Percentiles rank a stretch among this genome's conserved stretches.
These are phyloP conservation scores for Actinomortierella ambigua DNA, from an alignment of 371 early-diverging fungal genomes.

Conservation along the genomic window DNA sequence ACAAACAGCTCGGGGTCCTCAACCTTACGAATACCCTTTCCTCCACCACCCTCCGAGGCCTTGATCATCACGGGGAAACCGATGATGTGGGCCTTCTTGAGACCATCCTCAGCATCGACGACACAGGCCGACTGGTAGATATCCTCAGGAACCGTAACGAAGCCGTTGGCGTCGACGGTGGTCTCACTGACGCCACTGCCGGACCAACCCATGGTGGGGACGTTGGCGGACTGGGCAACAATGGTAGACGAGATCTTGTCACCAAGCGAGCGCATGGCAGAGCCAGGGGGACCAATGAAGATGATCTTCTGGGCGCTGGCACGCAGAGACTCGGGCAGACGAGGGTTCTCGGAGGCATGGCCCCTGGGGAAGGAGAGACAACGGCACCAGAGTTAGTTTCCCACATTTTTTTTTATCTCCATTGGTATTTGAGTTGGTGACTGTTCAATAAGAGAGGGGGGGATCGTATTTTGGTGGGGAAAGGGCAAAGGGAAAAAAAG, in stretches of 20 bases:
- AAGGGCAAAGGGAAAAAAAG: not conserved
- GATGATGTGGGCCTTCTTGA: conserved; percentile 83
- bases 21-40: conserved; percentile 98
- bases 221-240: conserved; percentile 95
- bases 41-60: conserved; percentile 99
- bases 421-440: not conserved
- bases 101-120: conserved; percentile 75
- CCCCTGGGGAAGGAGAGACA: conserved; percentile 78
- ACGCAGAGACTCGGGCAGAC: conserved; percentile 90
- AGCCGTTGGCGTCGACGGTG: conserved; percentile 64
- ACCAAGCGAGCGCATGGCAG: conserved; percentile 98
- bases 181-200: conserved; percentile 87
- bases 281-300: conserved; percentile 98
- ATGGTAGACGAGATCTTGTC: conserved; percentile 99
- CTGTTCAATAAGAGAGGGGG: conserved; percentile 1
- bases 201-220: conserved; percentile 96
- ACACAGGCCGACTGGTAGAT: conserved; percentile 85
- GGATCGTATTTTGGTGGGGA: conserved; percentile 1
- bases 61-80: conserved; percentile 99
- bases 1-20: conserved; percentile 72
- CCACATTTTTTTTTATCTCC: not conserved
- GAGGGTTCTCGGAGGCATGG: conserved; percentile 98
- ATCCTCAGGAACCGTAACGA: conserved; percentile 81
- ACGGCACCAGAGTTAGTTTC: not conserved
- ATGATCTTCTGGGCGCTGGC: conserved; percentile 80